Evolutionary conservation across 208 protist species (phyloP).

Genomic region (Perkinsela sp.): DNA sequence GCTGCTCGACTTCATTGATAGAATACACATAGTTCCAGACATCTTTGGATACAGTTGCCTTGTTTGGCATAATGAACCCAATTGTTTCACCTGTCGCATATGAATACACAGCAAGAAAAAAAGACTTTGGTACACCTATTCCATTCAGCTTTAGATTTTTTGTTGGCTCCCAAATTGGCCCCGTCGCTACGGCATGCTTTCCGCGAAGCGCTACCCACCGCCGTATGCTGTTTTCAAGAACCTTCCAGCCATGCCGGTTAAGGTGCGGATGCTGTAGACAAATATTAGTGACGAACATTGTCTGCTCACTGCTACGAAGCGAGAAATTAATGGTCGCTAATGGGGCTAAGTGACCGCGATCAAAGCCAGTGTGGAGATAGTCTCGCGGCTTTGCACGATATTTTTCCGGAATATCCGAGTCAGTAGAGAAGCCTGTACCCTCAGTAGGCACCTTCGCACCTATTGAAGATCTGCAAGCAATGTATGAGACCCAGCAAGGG

Average conservation of each 20-base stretch:
- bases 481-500: background rate
- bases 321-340: background rate
- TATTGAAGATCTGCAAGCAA: background rate
- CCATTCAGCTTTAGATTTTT: background rate
- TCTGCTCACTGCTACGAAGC: background rate
- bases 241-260: background rate
- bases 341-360: background rate
- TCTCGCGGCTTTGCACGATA: background rate
- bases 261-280: background rate
- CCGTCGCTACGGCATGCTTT: background rate
- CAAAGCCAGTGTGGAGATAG: background rate
- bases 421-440: background rate
- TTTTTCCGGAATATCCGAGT: background rate
- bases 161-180: background rate
- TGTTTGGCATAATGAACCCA: background rate
- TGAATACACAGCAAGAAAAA: background rate
- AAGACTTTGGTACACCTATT: background rate
- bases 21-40: background rate
- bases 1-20: background rate
- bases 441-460: background rate
- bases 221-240: background rate
- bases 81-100: background rate
- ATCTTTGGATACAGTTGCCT: background rate
- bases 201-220: background rate
- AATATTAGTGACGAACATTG: background rate